Evolutionary conservation across 768 basidiomycete species (phyloP), one percentile per base, ranked within the genome.

Genomic region (Exsudoporus frostii): DNA sequence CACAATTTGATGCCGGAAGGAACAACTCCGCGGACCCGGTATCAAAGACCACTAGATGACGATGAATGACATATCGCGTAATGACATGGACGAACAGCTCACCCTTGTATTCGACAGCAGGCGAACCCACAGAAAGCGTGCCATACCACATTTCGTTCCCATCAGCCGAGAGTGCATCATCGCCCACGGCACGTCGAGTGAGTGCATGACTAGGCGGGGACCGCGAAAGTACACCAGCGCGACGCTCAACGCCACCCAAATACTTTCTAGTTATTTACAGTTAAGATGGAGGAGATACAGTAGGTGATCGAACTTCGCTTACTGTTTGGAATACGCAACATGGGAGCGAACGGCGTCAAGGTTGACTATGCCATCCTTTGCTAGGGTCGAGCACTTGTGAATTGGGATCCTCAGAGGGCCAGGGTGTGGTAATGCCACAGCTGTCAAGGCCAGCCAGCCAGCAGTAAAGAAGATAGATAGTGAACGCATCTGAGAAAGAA

Each of bases 11-110:
- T 4, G 53, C 57, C 43, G 72, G 72, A n/a, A 73, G 53, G 50
- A 74, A 66, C 15, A 70, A 40, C 42, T 73, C 72, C 11, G 68
- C 57, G 14, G 69, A 70, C 13, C 72, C 73, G 8, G 72, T 73
- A 46, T 74, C 73, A 29, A 73, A 72, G 27, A 67, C 64, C 49
- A 69, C 65, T 67, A 29, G 2, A 34, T 9, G 20, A 45, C 3
- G 19, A 25, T 30, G 20, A 45, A 43, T 38, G 24, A 39, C 25
- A 29, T n/a, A 11, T 25, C 14, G 19, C 13, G 6, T 20, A 10
- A 36, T 2, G 14, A 24, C 3, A 30, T n/a, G 15, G 13, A 29
- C 19, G 22, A 29, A 29, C 20, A 15, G 33, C 63, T 38, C 32
- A 67, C 67, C 54, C 11, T 30, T 48, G 52, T 58, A 60, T 17